Percentiles rank a stretch among this genome's conserved stretches.
Conservation (phyloP, 2,329 filamentous ascomycete genomes). For the Aspergillus melleus region DNA sequence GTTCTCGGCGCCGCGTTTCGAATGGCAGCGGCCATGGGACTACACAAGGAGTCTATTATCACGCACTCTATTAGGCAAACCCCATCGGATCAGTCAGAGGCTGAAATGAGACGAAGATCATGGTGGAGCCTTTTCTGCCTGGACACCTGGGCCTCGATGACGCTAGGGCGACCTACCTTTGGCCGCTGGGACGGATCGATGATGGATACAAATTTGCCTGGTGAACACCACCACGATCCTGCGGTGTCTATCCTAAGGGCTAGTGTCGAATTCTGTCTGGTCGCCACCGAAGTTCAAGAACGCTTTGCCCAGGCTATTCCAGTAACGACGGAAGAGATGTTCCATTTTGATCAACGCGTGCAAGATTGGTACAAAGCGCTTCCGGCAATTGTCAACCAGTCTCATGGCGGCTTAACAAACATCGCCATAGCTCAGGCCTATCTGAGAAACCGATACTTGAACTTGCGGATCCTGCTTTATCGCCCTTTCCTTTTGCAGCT, state of each 20-base stretch:
- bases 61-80: neutral
- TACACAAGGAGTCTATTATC: slow-evolving; percentile 6
- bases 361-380: slow-evolving; percentile 1
- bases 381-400: neutral
- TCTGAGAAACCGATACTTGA: slow-evolving; percentile 8
- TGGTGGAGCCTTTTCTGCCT: slow-evolving; percentile 14
- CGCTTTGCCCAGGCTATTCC: slow-evolving; percentile 7
- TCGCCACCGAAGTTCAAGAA: slow-evolving; percentile 5
- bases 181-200: slow-evolving; percentile 7
- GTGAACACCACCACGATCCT: neutral
- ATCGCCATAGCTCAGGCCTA: slow-evolving; percentile 6
- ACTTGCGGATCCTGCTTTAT: slow-evolving; percentile 3
- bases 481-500: slow-evolving; percentile 6
- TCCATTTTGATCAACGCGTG: slow-evolving; percentile 1
- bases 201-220: slow-evolving; percentile 6
- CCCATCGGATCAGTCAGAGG: neutral
- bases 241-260: slow-evolving; percentile 1
- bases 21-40: slow-evolving; percentile 15
- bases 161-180: slow-evolving; percentile 7
- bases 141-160: slow-evolving; percentile 13
- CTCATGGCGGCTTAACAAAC: neutral
- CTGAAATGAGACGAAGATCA: slow-evolving; percentile 4
- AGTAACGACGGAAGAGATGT: neutral
- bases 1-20: slow-evolving; percentile 20
- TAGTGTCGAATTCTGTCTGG: slow-evolving; percentile 7